Evolutionary conservation across 2,329 filamentous ascomycete species (phyloP), one percentile per base, ranked within the genome.

Genomic region (Aspergillus sp.): DNA sequence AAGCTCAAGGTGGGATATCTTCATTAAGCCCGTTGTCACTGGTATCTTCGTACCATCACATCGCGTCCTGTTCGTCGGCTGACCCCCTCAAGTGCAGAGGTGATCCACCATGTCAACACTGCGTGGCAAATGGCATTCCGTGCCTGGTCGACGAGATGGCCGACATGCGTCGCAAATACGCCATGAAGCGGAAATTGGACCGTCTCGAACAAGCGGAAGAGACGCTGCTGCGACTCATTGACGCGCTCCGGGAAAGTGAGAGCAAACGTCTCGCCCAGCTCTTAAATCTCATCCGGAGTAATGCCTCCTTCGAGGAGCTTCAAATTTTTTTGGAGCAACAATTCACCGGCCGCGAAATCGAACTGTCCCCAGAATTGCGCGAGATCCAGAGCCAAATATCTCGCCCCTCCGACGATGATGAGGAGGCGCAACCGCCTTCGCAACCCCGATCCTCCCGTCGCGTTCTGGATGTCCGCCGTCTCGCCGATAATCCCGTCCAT

Each of bases 91-190:
- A 71, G 70, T 73, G 71, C 53, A 65, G 69, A 36, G 71, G 70
- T 2, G 68, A 65, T 38, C 64, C 69, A 4, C 71, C 71, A 9
- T 73, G 71, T 51, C 62, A 70, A 19, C 65, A 70, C 21, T 73
- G 71, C 49, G 55, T 65, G n/a, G 61, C 64, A 2, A 70, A 72
- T 43, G 64, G 66, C 25, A 63, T 70, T 48, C 64, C 67, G 43
- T 72, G 70, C 54, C 36, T 63, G 51, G 68, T 70, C 39, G 66
- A 72, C 52, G 68, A 69, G 57, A 65, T 67, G 59, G 64, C 67
- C 49, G 71, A 73, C 51, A 67, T 69, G 60, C 71, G 70, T 32
- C 71, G 70, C 10, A 70, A 70, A 49, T 59, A 63, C 19, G 64
- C 66, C 51, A 64, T 67, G 62, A 66, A 70, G 23, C 62, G 68